Conservation (phyloP, 257 asterid species). For the Ilex asprella region DNA sequence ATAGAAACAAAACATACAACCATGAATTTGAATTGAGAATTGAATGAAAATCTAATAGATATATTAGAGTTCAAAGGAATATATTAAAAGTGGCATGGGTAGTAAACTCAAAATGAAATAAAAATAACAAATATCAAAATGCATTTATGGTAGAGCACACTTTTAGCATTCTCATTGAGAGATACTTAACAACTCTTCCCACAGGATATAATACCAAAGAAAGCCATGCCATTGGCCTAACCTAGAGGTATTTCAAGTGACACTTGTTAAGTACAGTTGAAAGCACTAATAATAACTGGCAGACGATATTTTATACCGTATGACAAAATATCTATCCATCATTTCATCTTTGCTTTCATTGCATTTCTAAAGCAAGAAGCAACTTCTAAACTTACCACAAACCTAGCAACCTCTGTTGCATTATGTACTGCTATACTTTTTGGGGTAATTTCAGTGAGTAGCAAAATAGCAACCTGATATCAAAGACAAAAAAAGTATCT, state of each 20-base stretch:
- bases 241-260: slow-evolving; percentile 53
- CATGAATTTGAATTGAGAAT: not conserved
- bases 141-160: slow-evolving; percentile 16
- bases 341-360: too few species aligned
- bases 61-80: not conserved
- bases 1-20: not conserved
- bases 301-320: too few species aligned
- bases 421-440: slow-evolving; percentile 98
- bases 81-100: too few species aligned
- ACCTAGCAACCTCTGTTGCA: slow-evolving; percentile 91
- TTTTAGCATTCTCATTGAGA: slow-evolving; percentile 98
- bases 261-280: slow-evolving; percentile 19
- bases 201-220: slow-evolving; percentile 87
- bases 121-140: too few species aligned
- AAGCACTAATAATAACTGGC: slow-evolving; percentile 4
- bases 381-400: slow-evolving; percentile 77
- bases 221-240: slow-evolving; percentile 99
- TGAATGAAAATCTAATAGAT: too few species aligned
- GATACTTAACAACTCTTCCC: slow-evolving; percentile 90
- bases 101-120: too few species aligned
- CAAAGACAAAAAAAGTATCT: slow-evolving; percentile 13
- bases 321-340: too few species aligned
- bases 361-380: slow-evolving; percentile 8
- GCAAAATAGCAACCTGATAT: slow-evolving; percentile 83
- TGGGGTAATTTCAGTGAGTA: slow-evolving; percentile 97